Evolutionary conservation across 495 filamentous ascomycete genomes (phyloP), one percentile per base, ranked within the genome.

Genomic region (Xylaria curta): DNA sequence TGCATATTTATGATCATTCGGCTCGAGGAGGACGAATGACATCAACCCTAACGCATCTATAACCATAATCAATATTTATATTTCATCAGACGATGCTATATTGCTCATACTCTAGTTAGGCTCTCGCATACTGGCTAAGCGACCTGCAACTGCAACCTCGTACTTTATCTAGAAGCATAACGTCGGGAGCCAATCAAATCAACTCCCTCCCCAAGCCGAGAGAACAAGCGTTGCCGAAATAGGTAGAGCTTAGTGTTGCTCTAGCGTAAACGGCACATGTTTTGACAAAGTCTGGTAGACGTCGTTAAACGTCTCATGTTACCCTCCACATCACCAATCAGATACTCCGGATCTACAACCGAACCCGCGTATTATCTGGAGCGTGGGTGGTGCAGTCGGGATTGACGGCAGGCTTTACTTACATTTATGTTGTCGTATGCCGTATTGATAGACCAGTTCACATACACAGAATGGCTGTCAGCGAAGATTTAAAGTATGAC

Each of bases 131-230:
- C 21, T 56, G 53, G 53, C 26, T 28, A 4, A 56, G n/a, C 38
- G 38, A 44, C 21, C 60, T 5, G 26, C 9, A 10, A 46, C 36
- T 9, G 21, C n/a, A 28, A 60, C 1, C 58, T 60, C 58, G 60
- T 63, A 63, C n/a, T 63, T 19, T 44, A 13, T 56, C 28, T 44
- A 44, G 26, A 63, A 63, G 38, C 44, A 44, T 21, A 21, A 60
- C 1, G 21, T 63, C 12, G 60, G 13, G 38, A 63, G 38, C 60
- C 60, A 63, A 63, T 63, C 60, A 42, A 8, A n/a, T 26, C 60
- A 15, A 44, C 44, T 24, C 38, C 21, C 8, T 44, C 38, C 15
- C 4, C 38, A 10, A 63, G 33, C 60, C 60, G 13, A 28, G 38
- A 44, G 10, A 17, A 17, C 38, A 26, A 44, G 38, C 38, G 38